Evolutionary conservation across 2,329 filamentous ascomycete genomes (phyloP).

Genomic region (Colletotrichum filicis): DNA sequence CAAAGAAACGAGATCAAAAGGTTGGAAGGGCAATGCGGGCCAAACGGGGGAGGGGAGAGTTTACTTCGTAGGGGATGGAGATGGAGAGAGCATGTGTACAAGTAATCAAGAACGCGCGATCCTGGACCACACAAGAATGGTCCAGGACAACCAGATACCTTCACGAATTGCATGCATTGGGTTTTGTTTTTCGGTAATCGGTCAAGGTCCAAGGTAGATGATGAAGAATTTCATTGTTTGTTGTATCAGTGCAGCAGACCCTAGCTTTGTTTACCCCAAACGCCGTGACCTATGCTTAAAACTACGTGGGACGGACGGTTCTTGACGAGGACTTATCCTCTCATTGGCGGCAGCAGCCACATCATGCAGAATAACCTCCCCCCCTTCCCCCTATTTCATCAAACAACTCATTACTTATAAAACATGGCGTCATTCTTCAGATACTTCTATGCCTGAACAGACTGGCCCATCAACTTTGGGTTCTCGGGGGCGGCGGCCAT

Average conservation of each 20-base stretch:
- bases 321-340: slow-evolving; percentile 12
- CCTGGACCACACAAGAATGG: slow-evolving; percentile 9
- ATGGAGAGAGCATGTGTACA: slow-evolving; percentile 29
- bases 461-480: slow-evolving; percentile 54
- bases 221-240: slow-evolving; percentile 30
- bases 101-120: slow-evolving; percentile 19
- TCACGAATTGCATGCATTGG: slow-evolving; percentile 37
- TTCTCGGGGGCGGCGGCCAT: slow-evolving; percentile 58
- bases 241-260: slow-evolving; percentile 37
- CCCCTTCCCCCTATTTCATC: neutral
- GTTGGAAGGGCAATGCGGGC: slow-evolving; percentile 26
- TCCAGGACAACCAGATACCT: slow-evolving; percentile 34
- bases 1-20: slow-evolving; percentile 2
- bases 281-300: slow-evolving; percentile 55
- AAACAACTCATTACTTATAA: slow-evolving; percentile 14
- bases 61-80: slow-evolving; percentile 2
- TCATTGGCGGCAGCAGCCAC: slow-evolving; percentile 18
- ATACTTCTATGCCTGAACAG: slow-evolving; percentile 35
- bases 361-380: neutral
- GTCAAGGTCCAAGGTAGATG: slow-evolving; percentile 38
- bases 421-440: neutral
- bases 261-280: slow-evolving; percentile 43
- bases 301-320: slow-evolving; percentile 30
- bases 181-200: slow-evolving; percentile 38
- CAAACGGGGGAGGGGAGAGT: slow-evolving; percentile 18